Base-by-base conservation (phyloP, 2,329 filamentous ascomycete species). In the Trichoderma polysporum region DNA sequence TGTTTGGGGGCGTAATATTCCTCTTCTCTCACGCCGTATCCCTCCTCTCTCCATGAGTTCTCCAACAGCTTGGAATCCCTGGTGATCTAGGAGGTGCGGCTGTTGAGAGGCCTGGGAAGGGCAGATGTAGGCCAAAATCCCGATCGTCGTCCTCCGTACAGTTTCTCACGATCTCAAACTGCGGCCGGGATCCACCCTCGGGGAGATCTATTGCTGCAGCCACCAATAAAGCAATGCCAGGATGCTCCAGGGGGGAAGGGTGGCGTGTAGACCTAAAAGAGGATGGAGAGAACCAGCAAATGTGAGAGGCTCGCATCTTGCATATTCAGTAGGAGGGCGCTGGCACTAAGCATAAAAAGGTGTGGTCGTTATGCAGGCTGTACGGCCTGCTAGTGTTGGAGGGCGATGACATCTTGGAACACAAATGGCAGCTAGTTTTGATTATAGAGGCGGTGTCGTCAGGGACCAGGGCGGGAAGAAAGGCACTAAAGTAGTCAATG, bases 131-230 rank as follows among this genome's bases (percentile, higher is more conserved):
- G 50, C 35, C 13, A 37, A 64, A 45, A 37, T 12, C 37, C 29
- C 60, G 49, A 63, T 62, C 59, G 37, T 19, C 37, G 33, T 64
- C 50, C 31, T 15, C 19, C 29, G 13, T 54, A 9, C 19, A 27
- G 37, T 13, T 17, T 52, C 56, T 54, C 63, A 33, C 50, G 65
- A 67, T 67, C 58, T 45, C 25, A 61, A 25, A 45, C 57, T 66
- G 27, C 39, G 64, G 47, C 56, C 27, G 65, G 49, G 35, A 58
- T 59, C 58, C 58, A 37, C 65, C 63, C 12, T 63, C 65, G 65
- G 37, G 50, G 47, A 67, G 65, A 67, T 67, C 65, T 49, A 31
- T 39, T 39, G 65, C 58, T 63, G 65, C 65, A 56, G 50, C 58
- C 58, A 60, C 31, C 47, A 53, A 56, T 29, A 59, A 45, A 12